A percentile compares a stretch with the other conserved stretches of the same genome.
These are phyloP conservation scores for Laetiporus sulphureus DNA, from an alignment of 1,284 basidiomycete genomes.

Conservation along the genomic window DNA sequence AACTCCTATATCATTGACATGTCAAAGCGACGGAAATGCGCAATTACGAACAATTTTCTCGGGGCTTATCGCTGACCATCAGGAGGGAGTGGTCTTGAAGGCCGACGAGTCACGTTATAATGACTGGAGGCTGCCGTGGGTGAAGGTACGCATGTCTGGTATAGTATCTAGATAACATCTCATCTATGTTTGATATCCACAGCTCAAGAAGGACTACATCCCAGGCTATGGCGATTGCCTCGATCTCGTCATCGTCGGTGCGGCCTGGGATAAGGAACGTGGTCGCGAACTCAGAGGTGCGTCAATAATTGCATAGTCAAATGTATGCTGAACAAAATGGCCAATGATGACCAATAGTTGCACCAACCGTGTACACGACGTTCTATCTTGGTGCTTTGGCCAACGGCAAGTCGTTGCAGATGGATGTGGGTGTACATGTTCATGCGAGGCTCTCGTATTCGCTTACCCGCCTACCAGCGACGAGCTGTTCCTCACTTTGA, in stretches of 20 bases:
- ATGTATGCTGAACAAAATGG: not conserved
- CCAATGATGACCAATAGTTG: constrained; percentile 37
- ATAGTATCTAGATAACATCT: not conserved
- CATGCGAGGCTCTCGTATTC: constrained; percentile 1
- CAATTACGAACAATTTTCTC: constrained; percentile 45
- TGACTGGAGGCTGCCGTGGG: constrained; percentile 59
- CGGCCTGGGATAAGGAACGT: constrained; percentile 72
- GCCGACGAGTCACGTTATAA: constrained; percentile 61
- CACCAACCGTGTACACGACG: constrained; percentile 67
- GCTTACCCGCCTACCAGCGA: constrained; percentile 25
- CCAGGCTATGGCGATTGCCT: constrained; percentile 73
- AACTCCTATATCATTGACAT: constrained; percentile 29
- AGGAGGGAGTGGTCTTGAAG: constrained; percentile 77
- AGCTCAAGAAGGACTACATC: constrained; percentile 76
- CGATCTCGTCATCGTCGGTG: constrained; percentile 73
- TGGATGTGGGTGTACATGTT: constrained; percentile 29
- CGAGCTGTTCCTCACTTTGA: constrained; percentile 51
- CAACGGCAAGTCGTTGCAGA: constrained; percentile 31
- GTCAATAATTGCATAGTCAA: constrained; percentile 10
- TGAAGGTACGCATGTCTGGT: constrained; percentile 52
- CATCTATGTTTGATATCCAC: not conserved
- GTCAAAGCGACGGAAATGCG: constrained; percentile 13
- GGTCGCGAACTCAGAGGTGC: constrained; percentile 70
- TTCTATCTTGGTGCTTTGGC: constrained; percentile 69
- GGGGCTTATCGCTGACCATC: constrained; percentile 37